Evolutionary conservation across 2,329 filamentous ascomycete species (phyloP).

Genomic region (Curvularia lunata): DNA sequence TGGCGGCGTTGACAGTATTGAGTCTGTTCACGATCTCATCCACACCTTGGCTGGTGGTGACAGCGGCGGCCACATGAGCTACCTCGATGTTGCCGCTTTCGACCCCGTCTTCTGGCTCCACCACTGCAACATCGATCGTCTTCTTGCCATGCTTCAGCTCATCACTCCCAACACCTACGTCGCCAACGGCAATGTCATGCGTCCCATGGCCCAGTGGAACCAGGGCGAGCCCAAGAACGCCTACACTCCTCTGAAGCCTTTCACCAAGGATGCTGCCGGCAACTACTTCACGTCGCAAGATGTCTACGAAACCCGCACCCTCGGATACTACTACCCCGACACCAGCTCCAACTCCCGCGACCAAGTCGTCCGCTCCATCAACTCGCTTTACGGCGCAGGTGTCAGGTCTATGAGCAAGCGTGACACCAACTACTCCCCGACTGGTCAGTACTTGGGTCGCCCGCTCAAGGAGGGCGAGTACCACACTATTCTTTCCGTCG

Average conservation of each 20-base stretch:
- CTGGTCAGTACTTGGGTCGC: constrained; percentile 41
- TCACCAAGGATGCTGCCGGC: constrained; percentile 41
- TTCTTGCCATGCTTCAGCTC: constrained; percentile 78
- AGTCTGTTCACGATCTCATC: constrained; percentile 45
- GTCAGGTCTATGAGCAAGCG: constrained; percentile 42
- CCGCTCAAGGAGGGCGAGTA: constrained; percentile 45
- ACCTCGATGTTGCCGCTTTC: constrained; percentile 75
- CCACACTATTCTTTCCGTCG: constrained; percentile 42
- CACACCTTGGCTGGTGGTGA: constrained; percentile 46
- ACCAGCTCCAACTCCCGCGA: constrained; percentile 31
- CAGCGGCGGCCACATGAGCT: constrained; percentile 73
- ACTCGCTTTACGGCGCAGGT: constrained; percentile 50
- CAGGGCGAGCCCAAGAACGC: constrained; percentile 56
- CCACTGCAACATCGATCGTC: constrained; percentile 49
- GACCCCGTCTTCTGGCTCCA: constrained; percentile 67
- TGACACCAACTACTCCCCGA: constrained; percentile 12
- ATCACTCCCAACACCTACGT: constrained; percentile 75
- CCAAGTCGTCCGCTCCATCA: constrained; percentile 37
- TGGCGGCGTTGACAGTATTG: constrained; percentile 46
- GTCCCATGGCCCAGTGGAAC: constrained; percentile 51
- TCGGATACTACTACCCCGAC: constrained; percentile 49
- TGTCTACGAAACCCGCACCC: constrained; percentile 50
- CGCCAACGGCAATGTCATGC: constrained; percentile 49
- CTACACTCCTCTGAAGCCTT: constrained; percentile 55
- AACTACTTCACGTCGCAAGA: constrained; percentile 56